These are phyloP conservation scores for Ophiostoma sp. DNA, from an alignment of 2,329 filamentous ascomycete genomes.

Conservation along the genomic window DNA sequence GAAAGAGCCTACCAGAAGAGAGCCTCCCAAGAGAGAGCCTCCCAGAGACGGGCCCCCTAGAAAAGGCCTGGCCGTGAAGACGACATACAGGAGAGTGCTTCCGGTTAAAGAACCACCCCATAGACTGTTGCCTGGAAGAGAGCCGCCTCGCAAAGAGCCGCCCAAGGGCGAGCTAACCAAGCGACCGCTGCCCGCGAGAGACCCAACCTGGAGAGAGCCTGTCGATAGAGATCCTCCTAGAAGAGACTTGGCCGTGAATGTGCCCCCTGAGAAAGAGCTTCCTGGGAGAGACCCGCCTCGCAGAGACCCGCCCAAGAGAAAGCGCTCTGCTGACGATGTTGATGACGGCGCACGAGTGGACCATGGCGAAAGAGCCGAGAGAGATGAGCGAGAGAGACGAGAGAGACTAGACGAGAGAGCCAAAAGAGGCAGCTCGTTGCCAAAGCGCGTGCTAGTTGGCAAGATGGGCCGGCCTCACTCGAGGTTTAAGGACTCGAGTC, in stretches of 20 bases:
- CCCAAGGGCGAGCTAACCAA: no score
- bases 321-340: not conserved
- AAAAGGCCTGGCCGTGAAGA: no score
- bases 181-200: no score
- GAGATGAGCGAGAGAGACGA: not conserved
- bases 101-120: no score
- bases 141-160: no score
- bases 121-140: no score
- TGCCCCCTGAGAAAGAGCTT: no score
- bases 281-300: no score
- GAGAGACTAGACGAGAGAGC: not conserved
- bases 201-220: no score
- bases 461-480: not conserved
- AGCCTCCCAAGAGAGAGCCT: no score
- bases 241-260: not conserved
- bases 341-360: not conserved
- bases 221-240: not conserved
- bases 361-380: not conserved
- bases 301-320: not conserved
- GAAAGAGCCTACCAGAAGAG: not conserved
- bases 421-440: not conserved
- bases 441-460: not conserved
- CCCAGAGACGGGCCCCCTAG: no score
- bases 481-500: not conserved
- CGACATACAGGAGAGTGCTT: no score